Conservation (phyloP, 2,329 filamentous ascomycete species). For the Neoascochyta sp. region DNA sequence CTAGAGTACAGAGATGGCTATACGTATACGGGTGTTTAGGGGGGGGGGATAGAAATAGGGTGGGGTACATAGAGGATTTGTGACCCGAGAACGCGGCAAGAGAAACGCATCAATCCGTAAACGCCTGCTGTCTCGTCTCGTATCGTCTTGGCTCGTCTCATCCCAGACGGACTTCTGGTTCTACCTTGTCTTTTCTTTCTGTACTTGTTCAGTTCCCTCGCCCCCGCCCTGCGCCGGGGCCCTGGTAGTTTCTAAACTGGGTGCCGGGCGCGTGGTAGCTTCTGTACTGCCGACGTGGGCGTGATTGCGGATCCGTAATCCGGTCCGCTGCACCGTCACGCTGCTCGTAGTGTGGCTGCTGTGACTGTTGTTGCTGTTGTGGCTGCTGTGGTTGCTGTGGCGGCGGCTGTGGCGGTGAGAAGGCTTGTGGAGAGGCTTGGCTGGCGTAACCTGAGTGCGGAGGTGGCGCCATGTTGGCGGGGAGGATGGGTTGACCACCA, state of each 20-base stretch:
- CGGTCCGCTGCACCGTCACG: slow-evolving; percentile 14
- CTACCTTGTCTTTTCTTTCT: no score
- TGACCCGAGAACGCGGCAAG: no score
- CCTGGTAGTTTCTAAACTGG: slow-evolving; percentile 33
- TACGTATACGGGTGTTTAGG: no score
- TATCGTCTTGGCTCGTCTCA: no score
- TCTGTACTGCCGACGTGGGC: slow-evolving; percentile 29
- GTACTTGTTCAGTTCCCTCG: no score
- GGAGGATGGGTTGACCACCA: slow-evolving; percentile 40
- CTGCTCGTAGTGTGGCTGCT: slow-evolving; percentile 18
- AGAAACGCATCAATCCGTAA: no score
- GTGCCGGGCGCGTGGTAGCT: slow-evolving; percentile 34
- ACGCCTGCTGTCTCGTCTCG: no score
- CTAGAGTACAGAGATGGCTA: no score
- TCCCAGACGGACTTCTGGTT: no score
- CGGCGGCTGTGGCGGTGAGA: slow-evolving; percentile 19
- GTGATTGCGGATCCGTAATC: slow-evolving; percentile 19
- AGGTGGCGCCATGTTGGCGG: slow-evolving; percentile 36
- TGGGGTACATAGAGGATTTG: no score
- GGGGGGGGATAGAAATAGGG: no score
- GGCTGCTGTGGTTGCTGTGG: slow-evolving; percentile 9
- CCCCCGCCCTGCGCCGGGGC: slow-evolving; percentile 20
- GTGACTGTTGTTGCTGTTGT: slow-evolving; percentile 9
- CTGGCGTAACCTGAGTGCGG: slow-evolving; percentile 16
- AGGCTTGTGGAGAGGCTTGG: slow-evolving; percentile 10